Percentiles rank a stretch among this genome's conserved stretches.
Evolutionary conservation across 371 early-diverging fungal genomes (phyloP).

Genomic region (Syncephalastrum racemosum): DNA sequence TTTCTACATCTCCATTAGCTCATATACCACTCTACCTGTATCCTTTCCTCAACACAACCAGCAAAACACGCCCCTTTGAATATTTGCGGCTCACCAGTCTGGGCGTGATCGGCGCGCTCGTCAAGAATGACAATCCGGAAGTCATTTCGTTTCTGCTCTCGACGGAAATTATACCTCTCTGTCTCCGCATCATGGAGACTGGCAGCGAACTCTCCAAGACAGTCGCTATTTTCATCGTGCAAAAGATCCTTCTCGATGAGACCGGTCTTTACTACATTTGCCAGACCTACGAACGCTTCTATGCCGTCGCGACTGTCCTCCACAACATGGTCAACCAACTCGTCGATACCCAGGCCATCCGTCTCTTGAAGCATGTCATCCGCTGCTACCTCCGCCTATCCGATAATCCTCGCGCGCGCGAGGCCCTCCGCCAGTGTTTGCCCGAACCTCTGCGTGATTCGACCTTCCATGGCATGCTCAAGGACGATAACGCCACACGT

Average conservation of each 20-base stretch:
- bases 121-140: slow-evolving; percentile 95
- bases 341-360: slow-evolving; percentile 81
- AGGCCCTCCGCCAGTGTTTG: slow-evolving; percentile 85
- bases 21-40: slow-evolving; percentile 97
- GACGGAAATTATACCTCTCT: slow-evolving; percentile 98
- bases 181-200: slow-evolving; percentile 97
- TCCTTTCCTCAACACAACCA: slow-evolving; percentile 97
- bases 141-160: slow-evolving; percentile 93
- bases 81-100: slow-evolving; percentile 90
- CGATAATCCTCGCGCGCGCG: slow-evolving; percentile 90
- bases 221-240: slow-evolving; percentile 98
- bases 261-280: slow-evolving; percentile 96
- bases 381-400: slow-evolving; percentile 93
- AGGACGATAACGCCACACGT: slow-evolving; percentile 85
- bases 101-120: slow-evolving; percentile 95
- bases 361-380: slow-evolving; percentile 93
- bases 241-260: slow-evolving; percentile 93
- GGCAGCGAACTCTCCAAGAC: slow-evolving; percentile 97
- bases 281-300: slow-evolving; percentile 97
- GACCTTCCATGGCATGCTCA: slow-evolving; percentile 74
- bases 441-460: slow-evolving; percentile 83
- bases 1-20: slow-evolving; percentile 64
- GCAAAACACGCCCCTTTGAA: slow-evolving; percentile 92
- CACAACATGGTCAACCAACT: slow-evolving; percentile 93
- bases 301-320: slow-evolving; percentile 94